These are phyloP conservation scores for Umbelopsis sp. DNA, from an alignment of 192 early-diverging fungal genomes.

Conservation along the genomic window DNA sequence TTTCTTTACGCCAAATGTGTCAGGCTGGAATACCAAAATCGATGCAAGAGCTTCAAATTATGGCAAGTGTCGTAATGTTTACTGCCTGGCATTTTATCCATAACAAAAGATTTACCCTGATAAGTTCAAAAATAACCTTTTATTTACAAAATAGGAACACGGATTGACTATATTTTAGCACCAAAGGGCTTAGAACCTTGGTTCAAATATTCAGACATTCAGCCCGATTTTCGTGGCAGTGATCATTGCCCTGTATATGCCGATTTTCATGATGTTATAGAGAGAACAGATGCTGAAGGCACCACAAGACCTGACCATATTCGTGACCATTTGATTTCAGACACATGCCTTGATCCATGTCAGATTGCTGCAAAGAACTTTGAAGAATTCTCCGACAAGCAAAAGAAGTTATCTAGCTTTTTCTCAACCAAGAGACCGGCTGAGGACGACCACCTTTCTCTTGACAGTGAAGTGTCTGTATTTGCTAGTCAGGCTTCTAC, in stretches of 20 bases:
- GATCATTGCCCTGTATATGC: constrained; percentile 81
- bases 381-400: constrained; percentile 16
- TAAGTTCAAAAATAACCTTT: too few relatives aligned
- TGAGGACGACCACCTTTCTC: background rate
- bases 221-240: constrained; percentile 65
- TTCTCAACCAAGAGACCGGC: constrained; percentile 2
- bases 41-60: constrained; percentile 56
- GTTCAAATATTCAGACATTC: constrained; percentile 60
- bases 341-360: background rate
- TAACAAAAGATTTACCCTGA: too few relatives aligned
- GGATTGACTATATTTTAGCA: constrained; percentile 76
- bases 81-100: background rate
- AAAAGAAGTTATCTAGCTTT: constrained; percentile 23
- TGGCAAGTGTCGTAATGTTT: constrained; percentile 7
- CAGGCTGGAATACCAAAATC: constrained; percentile 75
- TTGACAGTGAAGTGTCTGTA: too few relatives aligned
- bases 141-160: constrained; percentile 62
- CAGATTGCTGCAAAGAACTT: constrained; percentile 9
- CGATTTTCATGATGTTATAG: constrained; percentile 28
- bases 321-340: constrained; percentile 7
- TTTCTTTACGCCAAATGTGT: constrained; percentile 28
- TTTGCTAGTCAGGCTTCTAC: background rate
- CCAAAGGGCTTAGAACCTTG: constrained; percentile 54
- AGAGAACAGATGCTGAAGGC: background rate
- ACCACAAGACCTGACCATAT: background rate